Base-by-base conservation (phyloP, 2,329 filamentous ascomycete species). In the Beauveria medogensis region DNA sequence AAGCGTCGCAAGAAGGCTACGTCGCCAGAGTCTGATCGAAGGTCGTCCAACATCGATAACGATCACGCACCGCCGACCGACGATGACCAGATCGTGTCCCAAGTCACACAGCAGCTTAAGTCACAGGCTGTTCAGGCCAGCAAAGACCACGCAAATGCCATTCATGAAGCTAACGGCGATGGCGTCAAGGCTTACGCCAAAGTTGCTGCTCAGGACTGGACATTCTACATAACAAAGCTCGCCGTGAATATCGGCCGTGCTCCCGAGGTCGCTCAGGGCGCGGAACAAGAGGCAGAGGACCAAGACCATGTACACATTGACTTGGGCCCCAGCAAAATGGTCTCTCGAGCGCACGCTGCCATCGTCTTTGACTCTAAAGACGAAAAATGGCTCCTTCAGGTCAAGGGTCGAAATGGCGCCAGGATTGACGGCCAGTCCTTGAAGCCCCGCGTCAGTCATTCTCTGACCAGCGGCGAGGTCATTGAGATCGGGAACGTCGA, bases 401-500 rank as follows among this genome's bases (percentile, higher is more conserved):
- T 96, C 64, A 92, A 93, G 70, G 94, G 94, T 22, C 89, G 94
- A 66, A 99, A 99, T 72, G 92, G 92, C 30, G 83, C 96, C 52
- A 91, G 90, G 69, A 80, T 97, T 24, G 91, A 99, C 72, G 90
- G 91, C 63, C 76, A 77, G 55, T 78, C 83, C 22, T 76, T 95
- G 60, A 89, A 89, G 68, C 81, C 87, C 56, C 88, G 88, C 14
- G 77, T 82, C 44, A 81, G 84, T 41, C 82, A 85, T 40, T 77
- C 84, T 34, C 81, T 99, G 28, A 84, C 85, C 47, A 96, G 92
- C 68, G 94, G 94, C 62, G 88, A 93, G 71, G 91, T 97, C 48
- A 87, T 99, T 62, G 92, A 96, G 70, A 90, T 97, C 69, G 89
- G 89, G 67, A 90, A 90, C 58, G 90, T 94, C 1, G 93, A 99